A percentile compares a stretch with the other conserved stretches of the same genome.
phyloP scores from a whole-genome alignment of 2,329 filamentous ascomycete species.

The Macroventuria anomochaeta region DNA sequence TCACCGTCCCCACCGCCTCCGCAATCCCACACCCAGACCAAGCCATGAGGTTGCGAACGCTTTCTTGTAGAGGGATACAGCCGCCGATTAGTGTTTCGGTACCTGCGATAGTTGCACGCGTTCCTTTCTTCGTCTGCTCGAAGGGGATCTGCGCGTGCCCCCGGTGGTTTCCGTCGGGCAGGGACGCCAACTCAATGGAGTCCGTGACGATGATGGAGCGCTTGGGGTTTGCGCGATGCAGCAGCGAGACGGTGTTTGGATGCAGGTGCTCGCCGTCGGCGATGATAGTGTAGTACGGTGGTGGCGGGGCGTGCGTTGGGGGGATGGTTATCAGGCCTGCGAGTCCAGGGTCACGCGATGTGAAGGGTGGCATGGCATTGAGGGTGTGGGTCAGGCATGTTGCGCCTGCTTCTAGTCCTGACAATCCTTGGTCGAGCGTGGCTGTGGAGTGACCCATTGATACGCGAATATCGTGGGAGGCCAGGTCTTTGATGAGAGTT shows the following conservation, averaged over 20 bases:
- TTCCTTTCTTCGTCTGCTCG: constrained; percentile 58
- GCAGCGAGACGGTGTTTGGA: constrained; percentile 56
- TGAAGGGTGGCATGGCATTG: constrained; percentile 61
- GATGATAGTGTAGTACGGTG: constrained; percentile 61
- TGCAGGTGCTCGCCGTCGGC: constrained; percentile 63
- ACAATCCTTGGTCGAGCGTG: constrained; percentile 54
- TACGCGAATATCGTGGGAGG: constrained; percentile 52
- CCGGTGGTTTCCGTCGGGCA: constrained; percentile 59
- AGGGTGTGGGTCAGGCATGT: constrained; percentile 61
- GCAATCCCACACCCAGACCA: constrained; percentile 57
- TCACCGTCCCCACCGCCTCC: constrained; percentile 57
- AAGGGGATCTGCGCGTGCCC: constrained; percentile 60
- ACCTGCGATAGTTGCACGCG: constrained; percentile 58
- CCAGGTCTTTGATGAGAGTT: constrained; percentile 53
- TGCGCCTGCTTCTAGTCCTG: constrained; percentile 57
- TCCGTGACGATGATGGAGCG: constrained; percentile 62
- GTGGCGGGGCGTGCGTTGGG: constrained; percentile 21
- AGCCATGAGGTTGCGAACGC: constrained; percentile 56
- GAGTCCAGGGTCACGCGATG: constrained; percentile 60
- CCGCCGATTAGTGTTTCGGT: constrained; percentile 63
- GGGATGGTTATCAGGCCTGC: constrained; percentile 52
- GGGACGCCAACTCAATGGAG: constrained; percentile 61
- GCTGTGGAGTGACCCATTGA: constrained; percentile 61
- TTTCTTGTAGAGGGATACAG: constrained; percentile 59
- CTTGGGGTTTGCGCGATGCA: constrained; percentile 55